Percentiles rank a stretch among this genome's conserved stretches.
These are phyloP conservation scores for Ascosphaera apis DNA, from an alignment of 2,329 filamentous ascomycete genomes.

Conservation along the genomic window DNA sequence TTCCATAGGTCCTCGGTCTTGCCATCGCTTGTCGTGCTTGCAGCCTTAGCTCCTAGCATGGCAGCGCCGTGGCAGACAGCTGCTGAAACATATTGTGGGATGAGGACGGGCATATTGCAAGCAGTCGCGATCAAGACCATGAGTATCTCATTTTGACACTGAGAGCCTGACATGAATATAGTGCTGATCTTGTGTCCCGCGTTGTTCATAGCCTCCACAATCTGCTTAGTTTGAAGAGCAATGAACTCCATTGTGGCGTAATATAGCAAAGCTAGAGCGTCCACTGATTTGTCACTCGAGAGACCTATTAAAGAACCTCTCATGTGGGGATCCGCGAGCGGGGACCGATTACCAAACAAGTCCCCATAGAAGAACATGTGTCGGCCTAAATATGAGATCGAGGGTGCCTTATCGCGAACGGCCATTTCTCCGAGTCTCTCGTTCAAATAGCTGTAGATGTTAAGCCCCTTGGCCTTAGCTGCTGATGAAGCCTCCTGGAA, in stretches of 20 bases:
- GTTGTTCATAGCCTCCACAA: constrained; percentile 80
- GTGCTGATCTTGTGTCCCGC: constrained; percentile 68
- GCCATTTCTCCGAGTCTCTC: constrained; percentile 58
- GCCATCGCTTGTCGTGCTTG: constrained; percentile 52
- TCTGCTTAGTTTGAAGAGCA: constrained; percentile 86
- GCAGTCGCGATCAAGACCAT: constrained; percentile 81
- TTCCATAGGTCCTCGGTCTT: constrained; percentile 75
- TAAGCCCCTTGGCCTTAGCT: constrained; percentile 60
- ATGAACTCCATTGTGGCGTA: constrained; percentile 97
- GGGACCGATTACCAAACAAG: constrained; percentile 87
- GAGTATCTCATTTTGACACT: constrained; percentile 85
- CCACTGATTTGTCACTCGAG: constrained; percentile 63
- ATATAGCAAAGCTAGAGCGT: constrained; percentile 76
- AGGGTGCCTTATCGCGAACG: constrained; percentile 44
- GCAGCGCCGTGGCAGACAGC: constrained; percentile 95
- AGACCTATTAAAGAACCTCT: constrained; percentile 71
- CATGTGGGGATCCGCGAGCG: constrained; percentile 83
- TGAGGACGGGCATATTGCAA: constrained; percentile 78
- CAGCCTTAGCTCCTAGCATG: constrained; percentile 96
- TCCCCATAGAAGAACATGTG: constrained; percentile 99
- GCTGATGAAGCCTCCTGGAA: constrained; percentile 59
- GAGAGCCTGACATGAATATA: constrained; percentile 97
- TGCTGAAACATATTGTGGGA: constrained; percentile 81
- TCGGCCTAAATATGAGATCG: constrained; percentile 62
- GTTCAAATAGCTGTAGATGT: constrained; percentile 92